These are phyloP conservation scores for Akanthomyces dipterigenus DNA, from an alignment of 2,329 filamentous ascomycete species.

Conservation along the genomic window DNA sequence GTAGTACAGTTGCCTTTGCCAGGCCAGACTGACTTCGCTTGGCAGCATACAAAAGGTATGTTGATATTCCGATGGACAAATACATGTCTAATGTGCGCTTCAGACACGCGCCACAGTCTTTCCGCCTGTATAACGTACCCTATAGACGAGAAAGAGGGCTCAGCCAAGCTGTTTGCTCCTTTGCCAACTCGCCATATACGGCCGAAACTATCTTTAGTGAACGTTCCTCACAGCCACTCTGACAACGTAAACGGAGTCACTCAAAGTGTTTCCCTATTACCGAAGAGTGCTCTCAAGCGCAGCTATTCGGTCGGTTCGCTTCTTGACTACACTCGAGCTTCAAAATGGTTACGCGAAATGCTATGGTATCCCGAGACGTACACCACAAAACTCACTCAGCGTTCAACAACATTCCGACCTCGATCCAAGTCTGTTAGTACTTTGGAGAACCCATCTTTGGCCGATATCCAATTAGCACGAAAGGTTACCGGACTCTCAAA, in stretches of 20 bases:
- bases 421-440: neutral
- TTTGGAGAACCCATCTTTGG: constrained; percentile 7
- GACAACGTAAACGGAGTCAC: neutral
- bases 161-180: neutral
- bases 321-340: constrained; percentile 27
- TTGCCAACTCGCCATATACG: neutral
- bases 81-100: neutral
- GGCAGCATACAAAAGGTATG: neutral
- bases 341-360: constrained; percentile 28
- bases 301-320: constrained; percentile 23
- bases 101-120: constrained; percentile 1
- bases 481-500: constrained; percentile 15
- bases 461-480: constrained; percentile 15
- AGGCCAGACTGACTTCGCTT: neutral
- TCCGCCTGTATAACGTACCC: constrained; percentile 4
- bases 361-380: constrained; percentile 22
- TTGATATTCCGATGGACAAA: neutral
- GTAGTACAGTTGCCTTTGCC: constrained; percentile 8
- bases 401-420: constrained; percentile 12
- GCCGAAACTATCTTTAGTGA: neutral
- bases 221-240: neutral
- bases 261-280: neutral
- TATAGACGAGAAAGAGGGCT: neutral
- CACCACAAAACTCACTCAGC: constrained; percentile 22
- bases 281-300: constrained; percentile 11